Base-by-base conservation (phyloP, 345 rosid genomes). In the Leavenworthia alabamica region DNA sequence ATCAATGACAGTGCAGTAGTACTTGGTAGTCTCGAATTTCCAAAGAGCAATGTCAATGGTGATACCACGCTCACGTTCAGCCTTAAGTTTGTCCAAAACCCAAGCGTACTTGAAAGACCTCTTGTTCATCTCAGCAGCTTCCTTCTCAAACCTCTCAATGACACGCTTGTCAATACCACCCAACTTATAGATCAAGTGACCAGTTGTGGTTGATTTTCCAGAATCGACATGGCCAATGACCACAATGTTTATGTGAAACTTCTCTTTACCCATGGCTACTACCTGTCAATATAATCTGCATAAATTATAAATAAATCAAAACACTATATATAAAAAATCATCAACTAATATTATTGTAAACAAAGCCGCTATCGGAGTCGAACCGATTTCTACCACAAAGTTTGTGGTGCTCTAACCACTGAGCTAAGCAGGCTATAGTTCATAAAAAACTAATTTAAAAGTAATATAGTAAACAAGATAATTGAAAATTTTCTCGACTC, bases 151-250 rank as follows among this genome's bases (percentile, higher is more conserved):
- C 73, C 89, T 83, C 74, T 86, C 92, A 3, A 86, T 86, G 5
- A 86, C 92, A 81, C 92, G 92, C 83, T 86, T 83, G 89, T 86
- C 93, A 62, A 86, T 83, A 31, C 97, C 97, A 7, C 97, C 97
- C 16, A 89, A 84, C 92, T 89, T 86, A 78, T 89, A 86, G 57
- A 86, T 89, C 82, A 89, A 79, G 78, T 89, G 97, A 0, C 95
- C 92, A 0, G 97, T 90, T 3, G 97, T 86, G 22, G 93, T 86
- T 0, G 93, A 86, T 35, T 86, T 86, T 0, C 93, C 93, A 48
- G 89, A 86, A 60, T 83, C 89, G 59, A 83, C 87, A 6, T 83
- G 89, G 67, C 89, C 93, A 28, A 86, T 86, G 68, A 86, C 89
- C 74, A 86, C 95, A 28, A 86, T 86, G 77, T 72, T 86, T 67